phyloP scores from a whole-genome alignment of 805 yeast species.

The Saturnispora kantuleensis region DNA sequence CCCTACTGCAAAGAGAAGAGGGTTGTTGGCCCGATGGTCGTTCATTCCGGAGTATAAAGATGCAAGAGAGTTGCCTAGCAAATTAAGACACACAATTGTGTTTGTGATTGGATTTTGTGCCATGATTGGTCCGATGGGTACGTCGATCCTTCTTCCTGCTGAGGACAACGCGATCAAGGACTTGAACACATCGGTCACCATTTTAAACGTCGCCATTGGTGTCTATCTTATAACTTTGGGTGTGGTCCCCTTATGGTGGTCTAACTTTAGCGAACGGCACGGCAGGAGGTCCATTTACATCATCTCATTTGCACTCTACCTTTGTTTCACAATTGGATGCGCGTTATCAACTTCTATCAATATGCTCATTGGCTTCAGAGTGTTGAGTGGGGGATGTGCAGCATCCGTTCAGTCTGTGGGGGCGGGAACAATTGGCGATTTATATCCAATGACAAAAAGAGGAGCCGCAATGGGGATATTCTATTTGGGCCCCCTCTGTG shows the following conservation, averaged over 20 bases:
- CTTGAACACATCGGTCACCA: slow-evolving; percentile 44
- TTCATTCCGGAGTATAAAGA: slow-evolving; percentile 64
- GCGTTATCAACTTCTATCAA: slow-evolving; percentile 54
- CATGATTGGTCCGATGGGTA: slow-evolving; percentile 81
- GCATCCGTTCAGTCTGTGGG: slow-evolving; percentile 86
- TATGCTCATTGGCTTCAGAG: slow-evolving; percentile 57
- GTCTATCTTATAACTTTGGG: slow-evolving; percentile 67
- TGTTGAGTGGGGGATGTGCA: slow-evolving; percentile 69
- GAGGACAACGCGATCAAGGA: slow-evolving; percentile 46
- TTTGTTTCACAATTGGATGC: slow-evolving; percentile 63
- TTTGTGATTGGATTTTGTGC: slow-evolving; percentile 64
- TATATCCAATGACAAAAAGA: slow-evolving; percentile 55
- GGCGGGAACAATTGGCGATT: slow-evolving; percentile 78
- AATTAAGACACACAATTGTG: slow-evolving; percentile 45
- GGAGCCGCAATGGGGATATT: slow-evolving; percentile 74
- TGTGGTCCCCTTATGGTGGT: slow-evolving; percentile 84
- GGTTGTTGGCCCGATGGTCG: slow-evolving; percentile 42
- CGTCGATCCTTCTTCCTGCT: slow-evolving; percentile 75
- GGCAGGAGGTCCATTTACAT: slow-evolving; percentile 73
- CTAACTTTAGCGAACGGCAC: slow-evolving; percentile 60
- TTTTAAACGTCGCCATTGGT: slow-evolving; percentile 74
- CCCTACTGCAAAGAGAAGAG: slow-evolving; percentile 41
- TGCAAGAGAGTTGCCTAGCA: slow-evolving; percentile 50
- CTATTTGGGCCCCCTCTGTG: slow-evolving; percentile 73
- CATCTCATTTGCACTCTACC: slow-evolving; percentile 51